phyloP scores from a whole-genome alignment of 129 eudicot genomes.

The Artemisia annua region DNA sequence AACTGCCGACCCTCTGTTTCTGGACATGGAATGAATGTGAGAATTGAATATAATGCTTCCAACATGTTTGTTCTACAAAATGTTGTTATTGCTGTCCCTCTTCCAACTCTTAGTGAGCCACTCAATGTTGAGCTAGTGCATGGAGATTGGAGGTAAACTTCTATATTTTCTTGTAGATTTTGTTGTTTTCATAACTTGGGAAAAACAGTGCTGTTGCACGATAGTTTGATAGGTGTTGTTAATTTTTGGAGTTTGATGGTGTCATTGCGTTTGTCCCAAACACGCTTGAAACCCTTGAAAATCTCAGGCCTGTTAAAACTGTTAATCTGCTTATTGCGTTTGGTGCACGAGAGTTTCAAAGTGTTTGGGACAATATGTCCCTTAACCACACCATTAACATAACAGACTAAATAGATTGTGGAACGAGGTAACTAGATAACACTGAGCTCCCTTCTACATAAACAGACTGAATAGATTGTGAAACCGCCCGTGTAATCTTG shows the following conservation, averaged over 20 bases:
- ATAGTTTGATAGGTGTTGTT: too few relatives aligned
- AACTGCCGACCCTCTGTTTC: slow-evolving; percentile 93
- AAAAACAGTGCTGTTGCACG: neutral
- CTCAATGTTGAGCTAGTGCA: slow-evolving; percentile 77
- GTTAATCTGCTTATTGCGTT: too few relatives aligned
- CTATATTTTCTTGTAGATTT: slow-evolving; percentile 34
- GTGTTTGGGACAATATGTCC: too few relatives aligned
- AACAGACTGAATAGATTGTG: slow-evolving; percentile 60
- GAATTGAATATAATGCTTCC: slow-evolving; percentile 73
- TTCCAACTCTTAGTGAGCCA: slow-evolving; percentile 65
- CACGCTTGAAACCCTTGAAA: too few relatives aligned
- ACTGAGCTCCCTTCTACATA: slow-evolving; percentile 62
- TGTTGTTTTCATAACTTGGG: neutral
- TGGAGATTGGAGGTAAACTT: slow-evolving; percentile 84
- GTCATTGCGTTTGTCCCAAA: too few relatives aligned
- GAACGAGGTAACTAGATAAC: slow-evolving; percentile 59
- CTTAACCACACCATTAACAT: too few relatives aligned
- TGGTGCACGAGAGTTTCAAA: too few relatives aligned
- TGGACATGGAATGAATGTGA: slow-evolving; percentile 77
- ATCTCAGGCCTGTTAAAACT: too few relatives aligned
- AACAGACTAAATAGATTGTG: too few relatives aligned
- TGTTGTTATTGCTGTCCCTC: slow-evolving; percentile 84
- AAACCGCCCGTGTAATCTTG: slow-evolving; percentile 68
- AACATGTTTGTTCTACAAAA: slow-evolving; percentile 71
- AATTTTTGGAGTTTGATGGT: too few relatives aligned